Evolutionary conservation across 129 eudicot species (phyloP), one percentile per base, ranked within the genome.

Genomic region (Helichrysum umbraculigerum): DNA sequence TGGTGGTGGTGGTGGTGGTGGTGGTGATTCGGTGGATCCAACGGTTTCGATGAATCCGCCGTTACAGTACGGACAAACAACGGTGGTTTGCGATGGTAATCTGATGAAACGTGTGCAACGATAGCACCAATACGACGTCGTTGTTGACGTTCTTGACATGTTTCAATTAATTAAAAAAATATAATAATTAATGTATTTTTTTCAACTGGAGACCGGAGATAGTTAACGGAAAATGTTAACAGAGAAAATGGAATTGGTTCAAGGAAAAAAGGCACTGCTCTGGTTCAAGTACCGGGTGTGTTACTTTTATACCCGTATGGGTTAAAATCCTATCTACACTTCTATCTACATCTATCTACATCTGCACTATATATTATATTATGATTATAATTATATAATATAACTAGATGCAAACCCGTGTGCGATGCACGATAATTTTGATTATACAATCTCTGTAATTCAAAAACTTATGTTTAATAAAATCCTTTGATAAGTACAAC

Each of bases 81-180:
- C 56, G 71, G 80, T 79, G 77, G 2, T 59, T 81, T 17, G 83
- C 6, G 44, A 64, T 30, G 77, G 75, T 56, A 87, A 68, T 64
- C 83, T 41, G 76, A 92, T 76, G 66, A 84, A 76, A 28, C 96
- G 83, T 76, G 88, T 83, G 79, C 97, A 92, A 28, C 86, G 76
- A 87, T 92, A 87, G 39, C 97, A 92, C 97, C 96, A 92, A 72
- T 87, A 92, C 16, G 97, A 87, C 56, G 93, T 37, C 74, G 85
- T 59, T 37, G 85, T 32, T 16, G 69, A n/a, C 11, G 79, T 61
- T 77, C 82, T 74, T 6, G 91, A 78, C 85, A 78, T 76, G 1
- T 1, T 63, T 29, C 21, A 21, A 2, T 2, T 7, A 59, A 21
- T 22, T 10, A 21, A 3, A n/a, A n/a, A n/a, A 35, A 9, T 42